Conservation (phyloP, 2,329 filamentous ascomycete species). For the Calonectria henricotiae region DNA sequence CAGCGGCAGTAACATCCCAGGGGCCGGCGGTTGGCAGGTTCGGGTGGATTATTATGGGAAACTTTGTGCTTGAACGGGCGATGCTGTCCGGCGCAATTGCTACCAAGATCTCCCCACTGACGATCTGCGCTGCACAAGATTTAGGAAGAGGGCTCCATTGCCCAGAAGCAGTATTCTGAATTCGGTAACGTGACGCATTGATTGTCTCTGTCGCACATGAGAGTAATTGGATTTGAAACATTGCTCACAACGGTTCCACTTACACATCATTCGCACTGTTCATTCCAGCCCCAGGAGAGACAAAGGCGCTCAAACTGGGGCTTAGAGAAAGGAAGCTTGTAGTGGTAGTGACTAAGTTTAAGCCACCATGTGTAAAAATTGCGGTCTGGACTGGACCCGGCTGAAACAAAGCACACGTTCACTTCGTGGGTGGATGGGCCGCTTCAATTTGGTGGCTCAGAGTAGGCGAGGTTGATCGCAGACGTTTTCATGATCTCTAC, state of each 20-base stretch:
- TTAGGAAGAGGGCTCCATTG: background rate
- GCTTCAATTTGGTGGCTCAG: background rate
- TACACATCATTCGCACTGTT: background rate
- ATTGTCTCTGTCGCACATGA: background rate
- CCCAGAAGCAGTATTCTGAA: background rate
- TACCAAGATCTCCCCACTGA: background rate
- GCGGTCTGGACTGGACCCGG: background rate
- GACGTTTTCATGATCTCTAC: background rate
- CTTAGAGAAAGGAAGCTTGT: background rate
- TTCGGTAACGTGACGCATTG: background rate
- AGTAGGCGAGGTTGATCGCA: background rate
- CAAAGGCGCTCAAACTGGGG: background rate
- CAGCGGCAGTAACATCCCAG: background rate
- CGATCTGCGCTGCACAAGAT: background rate
- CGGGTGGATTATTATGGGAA: background rate
- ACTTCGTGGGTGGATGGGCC: background rate
- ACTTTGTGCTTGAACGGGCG: background rate
- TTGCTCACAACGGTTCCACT: conserved; percentile 1
- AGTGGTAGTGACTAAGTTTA: background rate
- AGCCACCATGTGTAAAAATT: background rate
- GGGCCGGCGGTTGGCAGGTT: too few relatives aligned
- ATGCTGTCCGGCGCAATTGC: background rate
- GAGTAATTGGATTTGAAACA: conserved; percentile 13
- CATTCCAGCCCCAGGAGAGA: background rate
- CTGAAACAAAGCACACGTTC: background rate